phyloP scores from a whole-genome alignment of 2,329 filamentous ascomycete genomes.

The Colletotrichum melonis region DNA sequence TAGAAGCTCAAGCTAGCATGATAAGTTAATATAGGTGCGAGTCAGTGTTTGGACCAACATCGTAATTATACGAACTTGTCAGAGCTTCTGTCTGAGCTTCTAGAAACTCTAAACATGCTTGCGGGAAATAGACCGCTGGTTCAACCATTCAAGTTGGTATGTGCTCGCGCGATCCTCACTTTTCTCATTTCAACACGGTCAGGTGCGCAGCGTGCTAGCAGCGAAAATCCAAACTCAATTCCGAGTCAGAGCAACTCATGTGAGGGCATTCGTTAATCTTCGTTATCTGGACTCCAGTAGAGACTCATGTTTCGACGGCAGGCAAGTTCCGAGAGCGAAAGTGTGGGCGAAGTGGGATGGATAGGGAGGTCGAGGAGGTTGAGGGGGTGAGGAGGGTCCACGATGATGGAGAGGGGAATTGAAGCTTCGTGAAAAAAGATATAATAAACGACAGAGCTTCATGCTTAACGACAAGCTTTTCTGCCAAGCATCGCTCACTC shows the following conservation, averaged over 20 bases:
- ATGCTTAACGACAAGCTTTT: not conserved
- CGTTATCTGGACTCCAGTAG: not conserved
- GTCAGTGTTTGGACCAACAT: not conserved
- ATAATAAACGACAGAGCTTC: conserved; percentile 3
- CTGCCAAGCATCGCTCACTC: not conserved
- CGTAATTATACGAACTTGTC: not conserved
- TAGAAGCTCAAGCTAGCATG: not conserved
- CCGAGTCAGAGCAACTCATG: not conserved
- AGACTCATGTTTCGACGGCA: not conserved
- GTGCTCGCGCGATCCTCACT: not conserved
- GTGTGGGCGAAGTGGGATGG: not conserved
- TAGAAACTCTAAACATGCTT: not conserved
- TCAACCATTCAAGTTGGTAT: not conserved
- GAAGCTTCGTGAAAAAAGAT: not conserved
- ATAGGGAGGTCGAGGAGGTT: not conserved
- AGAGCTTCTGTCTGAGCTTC: not conserved
- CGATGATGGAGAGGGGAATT: not conserved
- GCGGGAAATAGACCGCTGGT: not conserved
- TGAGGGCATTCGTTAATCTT: not conserved
- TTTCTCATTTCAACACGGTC: not conserved
- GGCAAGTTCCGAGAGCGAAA: not conserved
- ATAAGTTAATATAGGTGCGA: conserved; percentile 6
- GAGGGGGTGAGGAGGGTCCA: not conserved
- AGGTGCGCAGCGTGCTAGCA: not conserved
- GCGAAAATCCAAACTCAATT: not conserved